phyloP scores from a whole-genome alignment of 2,329 filamentous ascomycete species.

The Nemania sp. region DNA sequence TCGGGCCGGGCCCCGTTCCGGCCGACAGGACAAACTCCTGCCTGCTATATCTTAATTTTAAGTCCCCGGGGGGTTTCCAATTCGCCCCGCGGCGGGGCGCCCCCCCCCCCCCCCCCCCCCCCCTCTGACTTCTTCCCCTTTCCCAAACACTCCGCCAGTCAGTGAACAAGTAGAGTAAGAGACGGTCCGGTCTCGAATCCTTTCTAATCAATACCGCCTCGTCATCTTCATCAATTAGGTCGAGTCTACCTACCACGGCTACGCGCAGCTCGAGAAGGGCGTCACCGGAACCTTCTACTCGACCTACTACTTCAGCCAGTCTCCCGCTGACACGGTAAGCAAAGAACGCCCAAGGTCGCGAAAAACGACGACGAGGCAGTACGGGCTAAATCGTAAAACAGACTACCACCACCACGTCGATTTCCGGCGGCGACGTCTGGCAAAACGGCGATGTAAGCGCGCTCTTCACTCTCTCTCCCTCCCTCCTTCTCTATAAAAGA shows the following conservation, averaged over 20 bases:
- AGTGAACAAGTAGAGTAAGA: background rate
- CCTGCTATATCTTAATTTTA: no score
- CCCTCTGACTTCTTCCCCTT: no score
- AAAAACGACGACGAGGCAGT: background rate
- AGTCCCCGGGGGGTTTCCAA: no score
- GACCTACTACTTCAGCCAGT: slow-evolving; percentile 54
- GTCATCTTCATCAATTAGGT: slow-evolving; percentile 33
- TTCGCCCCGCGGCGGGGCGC: no score
- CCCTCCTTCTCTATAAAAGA: background rate
- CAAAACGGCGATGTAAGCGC: slow-evolving; percentile 39
- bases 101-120: no score
- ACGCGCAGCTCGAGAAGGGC: slow-evolving; percentile 50
- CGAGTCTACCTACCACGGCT: slow-evolving; percentile 55
- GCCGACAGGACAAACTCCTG: no score
- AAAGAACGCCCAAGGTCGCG: background rate
- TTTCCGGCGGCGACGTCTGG: slow-evolving; percentile 49
- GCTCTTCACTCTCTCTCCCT: background rate
- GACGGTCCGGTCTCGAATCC: background rate
- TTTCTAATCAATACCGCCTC: slow-evolving; percentile 8
- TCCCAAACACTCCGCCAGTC: background rate
- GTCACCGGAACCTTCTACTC: slow-evolving; percentile 51
- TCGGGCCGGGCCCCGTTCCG: no score
- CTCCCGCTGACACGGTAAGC: slow-evolving; percentile 46
- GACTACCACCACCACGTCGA: slow-evolving; percentile 50
- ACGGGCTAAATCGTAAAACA: slow-evolving; percentile 22